These are phyloP conservation scores for Lophiotrema nucula DNA, from an alignment of 495 filamentous ascomycete species.

Conservation along the genomic window DNA sequence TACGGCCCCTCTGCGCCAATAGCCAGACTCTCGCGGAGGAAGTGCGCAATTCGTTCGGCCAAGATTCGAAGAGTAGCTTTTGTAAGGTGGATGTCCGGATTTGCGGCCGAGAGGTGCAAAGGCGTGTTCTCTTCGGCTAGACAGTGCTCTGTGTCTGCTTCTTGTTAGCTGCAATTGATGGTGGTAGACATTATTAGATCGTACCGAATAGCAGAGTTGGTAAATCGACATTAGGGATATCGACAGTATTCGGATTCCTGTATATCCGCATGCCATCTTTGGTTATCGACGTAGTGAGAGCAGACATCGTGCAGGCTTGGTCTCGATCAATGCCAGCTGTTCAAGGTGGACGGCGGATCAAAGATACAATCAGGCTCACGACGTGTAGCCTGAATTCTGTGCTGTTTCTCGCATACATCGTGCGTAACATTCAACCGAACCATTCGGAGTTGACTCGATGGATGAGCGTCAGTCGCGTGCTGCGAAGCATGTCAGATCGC, in stretches of 20 bases:
- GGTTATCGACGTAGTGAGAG: constrained; percentile 3
- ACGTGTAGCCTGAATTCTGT: neutral
- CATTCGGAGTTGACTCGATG: neutral
- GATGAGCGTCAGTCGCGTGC: constrained; percentile 1
- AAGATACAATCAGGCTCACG: neutral
- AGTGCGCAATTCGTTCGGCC: constrained; percentile 48
- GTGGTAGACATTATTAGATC: neutral
- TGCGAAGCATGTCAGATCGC: too few relatives aligned
- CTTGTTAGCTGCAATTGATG: neutral
- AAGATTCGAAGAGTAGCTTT: constrained; percentile 48
- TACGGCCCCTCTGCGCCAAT: constrained; percentile 49
- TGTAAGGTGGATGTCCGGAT: constrained; percentile 49
- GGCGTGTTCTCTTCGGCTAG: constrained; percentile 40
- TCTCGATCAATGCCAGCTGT: too few relatives aligned
- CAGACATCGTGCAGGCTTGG: neutral
- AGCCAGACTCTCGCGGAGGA: constrained; percentile 48
- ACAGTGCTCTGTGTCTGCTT: constrained; percentile 32
- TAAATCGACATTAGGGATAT: constrained; percentile 34
- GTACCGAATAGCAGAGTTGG: constrained; percentile 35
- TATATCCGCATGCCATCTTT: constrained; percentile 16
- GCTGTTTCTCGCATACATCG: neutral
- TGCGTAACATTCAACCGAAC: neutral
- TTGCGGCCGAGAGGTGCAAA: constrained; percentile 48
- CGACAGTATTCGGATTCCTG: constrained; percentile 13
- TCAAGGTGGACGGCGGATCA: too few relatives aligned